A percentile compares a stretch with the other conserved stretches of the same genome.
phyloP scores from a whole-genome alignment of 495 filamentous ascomycete species.

The Penicillium flavigenum region DNA sequence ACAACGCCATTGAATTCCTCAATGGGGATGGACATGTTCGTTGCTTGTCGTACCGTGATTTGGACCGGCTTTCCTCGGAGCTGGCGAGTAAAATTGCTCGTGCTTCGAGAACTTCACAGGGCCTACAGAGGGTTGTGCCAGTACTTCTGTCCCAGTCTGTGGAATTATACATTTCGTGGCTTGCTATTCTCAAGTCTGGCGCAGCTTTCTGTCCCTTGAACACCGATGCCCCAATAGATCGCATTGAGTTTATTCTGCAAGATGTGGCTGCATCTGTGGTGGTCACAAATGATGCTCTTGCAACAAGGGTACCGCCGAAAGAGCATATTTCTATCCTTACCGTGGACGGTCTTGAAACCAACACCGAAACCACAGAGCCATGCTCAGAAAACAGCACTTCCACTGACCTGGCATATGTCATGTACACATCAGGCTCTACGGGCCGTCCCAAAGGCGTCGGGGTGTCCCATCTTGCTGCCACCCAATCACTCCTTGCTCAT shows the following conservation, averaged over 20 bases:
- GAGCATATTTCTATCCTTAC: constrained; percentile 28
- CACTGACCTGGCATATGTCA: constrained; percentile 72
- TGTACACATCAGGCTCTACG: constrained; percentile 90
- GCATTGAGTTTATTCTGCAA: constrained; percentile 68
- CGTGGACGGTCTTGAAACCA: constrained; percentile 27
- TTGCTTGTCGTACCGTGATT: constrained; percentile 54
- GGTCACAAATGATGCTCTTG: constrained; percentile 43
- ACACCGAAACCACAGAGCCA: constrained; percentile 9
- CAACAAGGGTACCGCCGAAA: constrained; percentile 18
- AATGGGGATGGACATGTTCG: constrained; percentile 40
- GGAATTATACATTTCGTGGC: constrained; percentile 66
- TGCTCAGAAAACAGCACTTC: constrained; percentile 8
- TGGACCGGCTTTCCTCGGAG: constrained; percentile 56
- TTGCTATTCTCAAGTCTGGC: constrained; percentile 74
- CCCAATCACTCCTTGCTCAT: constrained; percentile 76
- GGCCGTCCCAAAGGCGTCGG: constrained; percentile 85
- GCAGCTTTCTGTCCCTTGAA: constrained; percentile 78
- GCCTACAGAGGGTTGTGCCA: constrained; percentile 54
- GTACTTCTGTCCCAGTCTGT: constrained; percentile 69
- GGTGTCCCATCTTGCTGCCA: constrained; percentile 72
- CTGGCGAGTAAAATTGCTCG: constrained; percentile 51
- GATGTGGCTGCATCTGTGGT: constrained; percentile 63
- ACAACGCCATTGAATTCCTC: constrained; percentile 61
- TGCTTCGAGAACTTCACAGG: constrained; percentile 20
- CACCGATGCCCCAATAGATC: constrained; percentile 67